Percentiles rank a stretch among this genome's conserved stretches.
Conservation (phyloP, 257 asterid genomes). For the Penstemon davidsonii region DNA sequence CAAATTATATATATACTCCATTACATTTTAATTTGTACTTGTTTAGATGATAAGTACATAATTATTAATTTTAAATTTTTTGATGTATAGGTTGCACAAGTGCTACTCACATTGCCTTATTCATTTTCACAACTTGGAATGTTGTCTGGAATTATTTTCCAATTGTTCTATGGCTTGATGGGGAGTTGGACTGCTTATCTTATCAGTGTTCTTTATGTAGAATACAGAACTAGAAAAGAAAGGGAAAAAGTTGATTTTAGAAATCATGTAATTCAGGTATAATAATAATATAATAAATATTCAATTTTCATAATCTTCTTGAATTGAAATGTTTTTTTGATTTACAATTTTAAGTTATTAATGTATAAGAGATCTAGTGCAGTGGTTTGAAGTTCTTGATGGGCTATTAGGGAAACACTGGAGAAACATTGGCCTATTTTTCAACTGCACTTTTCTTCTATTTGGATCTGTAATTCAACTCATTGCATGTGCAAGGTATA, state of each 20-base stretch:
- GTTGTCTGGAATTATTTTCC: conserved; percentile 71
- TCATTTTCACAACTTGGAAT: conserved; percentile 91
- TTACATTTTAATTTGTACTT: neutral
- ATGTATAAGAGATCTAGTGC: conserved; percentile 8
- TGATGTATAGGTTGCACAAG: conserved; percentile 73
- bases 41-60: neutral
- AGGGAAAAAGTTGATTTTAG: conserved; percentile 85
- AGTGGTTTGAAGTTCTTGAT: conserved; percentile 98
- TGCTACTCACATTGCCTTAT: conserved; percentile 79
- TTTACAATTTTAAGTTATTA: neutral
- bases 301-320: too few species aligned
- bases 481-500: conserved; percentile 99
- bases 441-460: conserved; percentile 92
- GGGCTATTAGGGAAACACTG: conserved; percentile 87
- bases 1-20: neutral
- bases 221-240: conserved; percentile 85
- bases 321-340: neutral
- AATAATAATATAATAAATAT: neutral
- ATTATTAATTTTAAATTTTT: neutral
- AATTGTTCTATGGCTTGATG: conserved; percentile 75
- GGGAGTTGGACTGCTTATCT: conserved; percentile 96
- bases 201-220: conserved; percentile 75
- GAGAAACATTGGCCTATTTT: conserved; percentile 84
- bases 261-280: conserved; percentile 88
- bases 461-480: conserved; percentile 95